A percentile compares a stretch with the other conserved stretches of the same genome.
Conservation (phyloP, 768 basidiomycete species). For the Tulasnella sp. region DNA sequence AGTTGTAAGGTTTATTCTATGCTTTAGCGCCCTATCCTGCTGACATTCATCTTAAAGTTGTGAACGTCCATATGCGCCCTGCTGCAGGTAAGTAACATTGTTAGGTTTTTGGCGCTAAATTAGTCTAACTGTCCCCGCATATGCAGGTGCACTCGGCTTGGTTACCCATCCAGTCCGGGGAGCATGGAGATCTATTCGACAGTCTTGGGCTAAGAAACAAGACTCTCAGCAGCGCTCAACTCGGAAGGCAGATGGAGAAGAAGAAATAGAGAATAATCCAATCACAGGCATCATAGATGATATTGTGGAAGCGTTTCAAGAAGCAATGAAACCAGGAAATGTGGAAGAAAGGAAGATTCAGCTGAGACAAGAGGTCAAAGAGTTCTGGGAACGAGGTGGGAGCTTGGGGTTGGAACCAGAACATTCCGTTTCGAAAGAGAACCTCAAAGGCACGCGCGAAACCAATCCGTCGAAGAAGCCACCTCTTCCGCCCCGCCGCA, state of each 20-base stretch:
- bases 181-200: conserved; percentile 29
- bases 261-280: conserved; percentile 27
- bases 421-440: no score
- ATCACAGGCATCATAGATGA: conserved; percentile 9
- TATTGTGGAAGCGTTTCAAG: conserved; percentile 31
- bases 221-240: conserved; percentile 29
- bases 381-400: conserved; percentile 7
- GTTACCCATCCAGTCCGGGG: conserved; percentile 28
- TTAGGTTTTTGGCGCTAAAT: conserved; percentile 4
- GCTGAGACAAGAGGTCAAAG: conserved; percentile 27
- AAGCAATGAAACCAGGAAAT: conserved; percentile 24
- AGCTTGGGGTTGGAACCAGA: conserved; percentile 22
- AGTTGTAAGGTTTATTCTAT: conserved; percentile 23
- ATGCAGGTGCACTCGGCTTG: conserved; percentile 21
- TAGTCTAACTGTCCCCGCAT: background rate
- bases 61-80: conserved; percentile 27
- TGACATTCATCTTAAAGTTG: conserved; percentile 19
- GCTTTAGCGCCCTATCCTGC: background rate
- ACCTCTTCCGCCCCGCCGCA: background rate
- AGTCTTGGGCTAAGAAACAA: conserved; percentile 24
- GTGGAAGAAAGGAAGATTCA: conserved; percentile 27
- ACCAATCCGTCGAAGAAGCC: conserved; percentile 13
- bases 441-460: conserved; percentile 15
- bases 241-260: conserved; percentile 31
- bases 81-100: conserved; percentile 19